A percentile compares a stretch with the other conserved stretches of the same genome.
Evolutionary conservation across 768 basidiomycete species (phyloP).

Genomic region (Flagelloscypha sp.): DNA sequence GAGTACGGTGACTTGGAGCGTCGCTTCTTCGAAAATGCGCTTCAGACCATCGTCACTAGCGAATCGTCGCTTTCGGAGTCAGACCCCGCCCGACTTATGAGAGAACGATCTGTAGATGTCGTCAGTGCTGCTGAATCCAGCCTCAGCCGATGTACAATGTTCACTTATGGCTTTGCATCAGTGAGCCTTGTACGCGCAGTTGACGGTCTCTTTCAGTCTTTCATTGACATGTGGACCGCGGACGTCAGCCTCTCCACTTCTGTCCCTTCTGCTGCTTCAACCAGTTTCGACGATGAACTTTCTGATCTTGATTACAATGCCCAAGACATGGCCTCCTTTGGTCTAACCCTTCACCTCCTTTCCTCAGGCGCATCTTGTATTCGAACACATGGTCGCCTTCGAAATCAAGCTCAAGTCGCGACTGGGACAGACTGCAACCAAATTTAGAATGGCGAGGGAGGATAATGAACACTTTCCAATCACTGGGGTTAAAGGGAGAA

Average conservation of each 20-base stretch:
- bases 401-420: constrained; percentile 59
- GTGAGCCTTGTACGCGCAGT: constrained; percentile 65
- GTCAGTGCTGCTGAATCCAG: constrained; percentile 78
- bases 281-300: constrained; percentile 49
- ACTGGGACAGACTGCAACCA: constrained; percentile 50
- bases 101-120: constrained; percentile 69
- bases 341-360: constrained; percentile 72
- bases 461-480: constrained; percentile 49
- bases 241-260: constrained; percentile 34
- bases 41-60: constrained; percentile 39
- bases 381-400: constrained; percentile 58
- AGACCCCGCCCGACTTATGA: constrained; percentile 56
- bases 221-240: constrained; percentile 57
- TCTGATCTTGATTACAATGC: constrained; percentile 79
- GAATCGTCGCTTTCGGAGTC: constrained; percentile 28
- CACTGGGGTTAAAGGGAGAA: constrained; percentile 56
- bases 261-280: constrained; percentile 16
- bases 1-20: constrained; percentile 78
- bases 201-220: constrained; percentile 62
- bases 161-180: constrained; percentile 88
- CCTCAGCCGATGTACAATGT: constrained; percentile 58
- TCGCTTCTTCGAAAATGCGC: constrained; percentile 51
- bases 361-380: constrained; percentile 69
- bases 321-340: constrained; percentile 86
- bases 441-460: constrained; percentile 47